Conservation (phyloP, 1,139 yeast genomes). For the Candida sojae region DNA sequence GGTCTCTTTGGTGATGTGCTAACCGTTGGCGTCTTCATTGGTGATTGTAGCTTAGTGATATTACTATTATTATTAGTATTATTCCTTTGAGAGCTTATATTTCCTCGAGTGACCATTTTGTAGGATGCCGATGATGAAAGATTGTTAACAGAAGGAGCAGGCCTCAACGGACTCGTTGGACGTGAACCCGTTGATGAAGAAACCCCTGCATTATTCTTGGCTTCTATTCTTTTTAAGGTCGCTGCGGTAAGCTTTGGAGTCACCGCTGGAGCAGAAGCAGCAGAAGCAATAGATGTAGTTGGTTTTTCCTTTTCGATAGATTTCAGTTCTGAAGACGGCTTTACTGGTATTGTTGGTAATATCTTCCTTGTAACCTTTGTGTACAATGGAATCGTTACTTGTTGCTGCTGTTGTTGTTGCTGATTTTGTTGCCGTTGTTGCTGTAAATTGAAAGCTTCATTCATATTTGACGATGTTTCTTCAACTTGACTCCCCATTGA, state of each 20-base stretch:
- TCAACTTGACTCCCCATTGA: not conserved
- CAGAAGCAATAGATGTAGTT: not conserved
- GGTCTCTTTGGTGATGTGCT: constrained; percentile 6
- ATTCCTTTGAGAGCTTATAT: not conserved
- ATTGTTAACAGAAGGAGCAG: constrained; percentile 3
- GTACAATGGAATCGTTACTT: constrained; percentile 18
- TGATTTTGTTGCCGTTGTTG: too few species aligned
- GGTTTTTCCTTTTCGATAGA: constrained; percentile 8
- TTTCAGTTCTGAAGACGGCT: constrained; percentile 1
- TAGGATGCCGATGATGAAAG: constrained; percentile 4
- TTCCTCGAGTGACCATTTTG: not conserved
- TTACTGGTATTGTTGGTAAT: constrained; percentile 23
- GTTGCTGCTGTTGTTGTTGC: not conserved
- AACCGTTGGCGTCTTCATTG: constrained; percentile 6
- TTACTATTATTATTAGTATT: not conserved
- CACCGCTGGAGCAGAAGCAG: constrained; percentile 2
- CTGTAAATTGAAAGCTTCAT: not conserved
- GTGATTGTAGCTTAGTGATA: constrained; percentile 8
- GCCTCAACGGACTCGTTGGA: constrained; percentile 6
- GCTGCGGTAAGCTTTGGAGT: constrained; percentile 27
- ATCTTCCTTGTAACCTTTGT: constrained; percentile 38
- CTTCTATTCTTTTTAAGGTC: constrained; percentile 34
- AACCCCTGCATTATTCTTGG: constrained; percentile 15
- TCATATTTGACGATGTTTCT: not conserved
- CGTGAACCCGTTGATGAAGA: not conserved